Percentiles rank a stretch among this genome's conserved stretches.
Evolutionary conservation across 2,329 filamentous ascomycete genomes (phyloP).

Genomic region (Epichloe glyceriae): DNA sequence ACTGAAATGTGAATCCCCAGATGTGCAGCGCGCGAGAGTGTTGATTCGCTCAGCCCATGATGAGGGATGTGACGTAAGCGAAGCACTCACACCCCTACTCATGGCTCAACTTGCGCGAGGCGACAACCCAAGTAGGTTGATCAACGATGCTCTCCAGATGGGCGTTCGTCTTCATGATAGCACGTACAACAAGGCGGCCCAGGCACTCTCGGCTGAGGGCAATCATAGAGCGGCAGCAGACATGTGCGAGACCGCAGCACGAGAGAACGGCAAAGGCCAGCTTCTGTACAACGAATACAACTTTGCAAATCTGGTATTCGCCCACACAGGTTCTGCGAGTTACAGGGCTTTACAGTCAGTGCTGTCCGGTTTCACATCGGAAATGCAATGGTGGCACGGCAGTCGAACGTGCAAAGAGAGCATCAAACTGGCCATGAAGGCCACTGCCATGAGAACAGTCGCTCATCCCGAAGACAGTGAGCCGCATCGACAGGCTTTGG

Average conservation of each 20-base stretch:
- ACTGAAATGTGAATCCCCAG: conserved; percentile 19
- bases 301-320: conserved; percentile 24
- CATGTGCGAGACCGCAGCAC: conserved; percentile 24
- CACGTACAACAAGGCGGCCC: conserved; percentile 24
- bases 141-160: conserved; percentile 16
- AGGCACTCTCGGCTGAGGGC: conserved; percentile 17
- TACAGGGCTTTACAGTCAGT: conserved; percentile 20
- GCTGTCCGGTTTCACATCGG: conserved; percentile 18
- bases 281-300: conserved; percentile 24
- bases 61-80: conserved; percentile 28
- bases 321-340: conserved; percentile 18
- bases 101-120: conserved; percentile 23
- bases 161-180: conserved; percentile 21
- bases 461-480: conserved; percentile 5
- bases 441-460: conserved; percentile 15
- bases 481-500: conserved; percentile 14
- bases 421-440: conserved; percentile 26
- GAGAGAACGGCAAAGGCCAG: conserved; percentile 23
- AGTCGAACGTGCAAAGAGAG: conserved; percentile 23
- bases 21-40: conserved; percentile 20
- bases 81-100: conserved; percentile 27
- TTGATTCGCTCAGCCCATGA: conserved; percentile 27
- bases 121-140: conserved; percentile 13
- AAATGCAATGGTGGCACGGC: conserved; percentile 23
- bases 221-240: conserved; percentile 17